phyloP scores from a whole-genome alignment of 768 basidiomycete species.

The Suillus variegatus region DNA sequence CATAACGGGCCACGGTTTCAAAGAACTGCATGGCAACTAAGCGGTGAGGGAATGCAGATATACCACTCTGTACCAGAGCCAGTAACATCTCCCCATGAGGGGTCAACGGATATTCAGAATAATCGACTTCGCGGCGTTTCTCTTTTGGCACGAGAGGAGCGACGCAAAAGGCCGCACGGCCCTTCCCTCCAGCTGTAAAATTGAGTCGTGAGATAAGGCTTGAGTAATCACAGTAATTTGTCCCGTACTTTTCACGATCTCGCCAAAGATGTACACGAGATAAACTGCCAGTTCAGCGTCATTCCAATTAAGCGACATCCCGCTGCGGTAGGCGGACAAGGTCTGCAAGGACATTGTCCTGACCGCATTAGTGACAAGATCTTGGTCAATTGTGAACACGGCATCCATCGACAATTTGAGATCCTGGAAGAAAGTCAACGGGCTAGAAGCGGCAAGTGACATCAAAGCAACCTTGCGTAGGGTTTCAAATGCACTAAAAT shows the following conservation, averaged over 20 bases:
- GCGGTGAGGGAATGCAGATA: conserved; percentile 81
- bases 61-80: conserved; percentile 79
- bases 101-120: conserved; percentile 82
- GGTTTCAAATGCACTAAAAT: conserved; percentile 76
- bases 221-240: background rate
- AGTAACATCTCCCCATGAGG: conserved; percentile 88
- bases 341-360: conserved; percentile 73
- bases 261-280: conserved; percentile 91
- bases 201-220: conserved; percentile 11
- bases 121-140: conserved; percentile 65
- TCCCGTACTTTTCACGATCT: conserved; percentile 81
- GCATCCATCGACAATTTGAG: conserved; percentile 86
- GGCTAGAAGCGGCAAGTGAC: conserved; percentile 8
- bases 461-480: conserved; percentile 68
- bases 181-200: conserved; percentile 68
- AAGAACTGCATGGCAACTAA: conserved; percentile 90
- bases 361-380: conserved; percentile 80
- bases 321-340: conserved; percentile 63
- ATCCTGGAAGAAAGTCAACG: conserved; percentile 54
- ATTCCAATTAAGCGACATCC: conserved; percentile 78
- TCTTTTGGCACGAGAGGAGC: conserved; percentile 70
- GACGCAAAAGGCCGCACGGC: conserved; percentile 84
- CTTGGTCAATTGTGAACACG: conserved; percentile 80
- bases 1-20: conserved; percentile 88
- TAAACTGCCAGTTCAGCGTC: conserved; percentile 94